These are phyloP conservation scores for Asterella californica DNA, from an alignment of 225 moss, liverwort and hornwort genomes.

Conservation along the genomic window DNA sequence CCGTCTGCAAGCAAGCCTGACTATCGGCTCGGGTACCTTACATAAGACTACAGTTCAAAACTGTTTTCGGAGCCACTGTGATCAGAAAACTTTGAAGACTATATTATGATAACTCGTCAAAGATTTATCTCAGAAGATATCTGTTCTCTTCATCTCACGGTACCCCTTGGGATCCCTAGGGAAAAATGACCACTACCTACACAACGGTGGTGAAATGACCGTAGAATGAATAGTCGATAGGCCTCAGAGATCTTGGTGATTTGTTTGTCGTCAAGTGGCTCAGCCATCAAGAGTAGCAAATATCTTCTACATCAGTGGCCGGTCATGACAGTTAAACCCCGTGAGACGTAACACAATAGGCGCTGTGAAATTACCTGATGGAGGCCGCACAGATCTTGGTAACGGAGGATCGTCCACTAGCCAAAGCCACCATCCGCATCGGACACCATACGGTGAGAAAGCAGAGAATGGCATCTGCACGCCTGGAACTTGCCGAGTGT, in stretches of 20 bases:
- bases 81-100: slow-evolving; percentile 12
- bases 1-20: slow-evolving; percentile 8
- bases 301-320: slow-evolving; percentile 31
- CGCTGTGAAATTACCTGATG: too few relatives aligned
- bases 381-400: slow-evolving; percentile 18
- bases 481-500: too few relatives aligned
- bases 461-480: too few relatives aligned
- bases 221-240: not conserved
- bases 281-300: slow-evolving; percentile 44
- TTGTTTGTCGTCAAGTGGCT: slow-evolving; percentile 29
- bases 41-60: too few relatives aligned
- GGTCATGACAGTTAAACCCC: not conserved
- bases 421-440: slow-evolving; percentile 1
- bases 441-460: too few relatives aligned
- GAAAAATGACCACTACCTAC: too few relatives aligned
- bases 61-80: not conserved
- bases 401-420: slow-evolving; percentile 22
- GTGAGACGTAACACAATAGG: too few relatives aligned
- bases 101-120: not conserved
- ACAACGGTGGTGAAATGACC: too few relatives aligned
- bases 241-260: slow-evolving; percentile 44
- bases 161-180: not conserved
- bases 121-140: not conserved
- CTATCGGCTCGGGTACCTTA: not conserved
- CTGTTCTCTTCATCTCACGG: not conserved